These are phyloP conservation scores for Alliaria petiolata DNA, from an alignment of 345 rosid species.

Conservation along the genomic window DNA sequence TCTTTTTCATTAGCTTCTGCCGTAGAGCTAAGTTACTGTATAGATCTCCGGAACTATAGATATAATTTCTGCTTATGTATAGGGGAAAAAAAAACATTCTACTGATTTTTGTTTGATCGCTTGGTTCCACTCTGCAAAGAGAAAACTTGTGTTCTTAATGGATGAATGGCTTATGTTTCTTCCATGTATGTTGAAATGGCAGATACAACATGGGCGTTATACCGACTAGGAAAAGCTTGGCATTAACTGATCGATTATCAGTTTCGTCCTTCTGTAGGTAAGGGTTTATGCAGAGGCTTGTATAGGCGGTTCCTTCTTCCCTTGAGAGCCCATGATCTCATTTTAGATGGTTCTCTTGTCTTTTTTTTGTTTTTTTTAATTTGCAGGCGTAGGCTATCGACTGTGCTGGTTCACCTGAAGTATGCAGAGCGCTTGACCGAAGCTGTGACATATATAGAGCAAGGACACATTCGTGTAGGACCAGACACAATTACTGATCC, in stretches of 20 bases:
- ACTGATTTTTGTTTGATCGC: background rate
- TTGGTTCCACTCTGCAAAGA: background rate
- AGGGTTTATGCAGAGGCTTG: background rate
- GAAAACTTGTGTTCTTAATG: background rate
- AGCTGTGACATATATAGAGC: slow-evolving; percentile 92
- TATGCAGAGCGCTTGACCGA: slow-evolving; percentile 86
- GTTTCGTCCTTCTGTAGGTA: slow-evolving; percentile 89
- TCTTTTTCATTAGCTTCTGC: no score
- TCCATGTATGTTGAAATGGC: slow-evolving; percentile 27
- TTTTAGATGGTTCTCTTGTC: background rate
- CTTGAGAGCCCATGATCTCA: background rate
- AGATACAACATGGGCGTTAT: slow-evolving; percentile 94
- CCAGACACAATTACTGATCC: slow-evolving; percentile 86
- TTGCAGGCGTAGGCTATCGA: slow-evolving; percentile 75
- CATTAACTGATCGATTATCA: slow-evolving; percentile 64
- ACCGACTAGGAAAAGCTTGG: slow-evolving; percentile 85
- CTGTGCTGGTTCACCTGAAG: slow-evolving; percentile 61
- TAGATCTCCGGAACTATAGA: background rate
- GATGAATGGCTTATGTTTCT: background rate
- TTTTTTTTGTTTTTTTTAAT: background rate
- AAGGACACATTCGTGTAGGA: slow-evolving; percentile 92
- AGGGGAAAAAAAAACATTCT: background rate
- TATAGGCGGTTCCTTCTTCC: background rate
- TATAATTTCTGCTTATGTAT: background rate
- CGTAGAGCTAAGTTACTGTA: background rate